Evolutionary conservation across 2,329 filamentous ascomycete genomes (phyloP), one percentile per base, ranked within the genome.

Genomic region (Venturia aucupariae): DNA sequence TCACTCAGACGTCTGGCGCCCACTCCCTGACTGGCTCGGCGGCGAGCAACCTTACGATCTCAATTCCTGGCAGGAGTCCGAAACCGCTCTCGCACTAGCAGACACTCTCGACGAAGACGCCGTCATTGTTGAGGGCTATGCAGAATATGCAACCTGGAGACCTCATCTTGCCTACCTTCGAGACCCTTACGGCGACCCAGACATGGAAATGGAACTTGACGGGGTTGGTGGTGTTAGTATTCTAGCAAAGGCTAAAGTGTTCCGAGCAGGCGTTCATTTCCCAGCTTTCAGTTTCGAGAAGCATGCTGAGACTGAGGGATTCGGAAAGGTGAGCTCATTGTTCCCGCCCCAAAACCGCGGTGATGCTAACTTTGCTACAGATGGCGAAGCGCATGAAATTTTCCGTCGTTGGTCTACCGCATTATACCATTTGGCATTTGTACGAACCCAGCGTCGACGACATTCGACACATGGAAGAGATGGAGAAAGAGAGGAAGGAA

Each of bases 171-270:
- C 94, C 51, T 99, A 99, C 74, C 84, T 99, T 8, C 89, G 94
- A 66, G 94, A 99, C 73, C 94, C 94, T 1, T 97, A 96, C 71
- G 94, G 94, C 46, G 94, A 99, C 73, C 93, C 93, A 24, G 94
- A 99, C 73, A 97, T 97, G 88, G 94, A 99, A 75, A 97, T 99
- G 94, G 94, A 99, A 72, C 93, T 99, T 70, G 94, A 99, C 70
- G 94, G 94, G 69, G 92, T 99, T 59, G 93, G 94, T 61, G 94
- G 94, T 77, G 94, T 99, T 70, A 97, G 92, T 78, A 99, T 99
- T 71, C 78, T 99, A 70, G 93, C 94, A 57, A 99, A 97, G 77
- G 94, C 94, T 1, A 89, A 88, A 70, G 94, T 99, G 0, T 99
- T 99, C 80, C 86, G 94, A 67, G 88, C 90, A 57, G 94, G 94